Evolutionary conservation across 768 basidiomycete genomes (phyloP).

Genomic region (Mycena vulgaris): DNA sequence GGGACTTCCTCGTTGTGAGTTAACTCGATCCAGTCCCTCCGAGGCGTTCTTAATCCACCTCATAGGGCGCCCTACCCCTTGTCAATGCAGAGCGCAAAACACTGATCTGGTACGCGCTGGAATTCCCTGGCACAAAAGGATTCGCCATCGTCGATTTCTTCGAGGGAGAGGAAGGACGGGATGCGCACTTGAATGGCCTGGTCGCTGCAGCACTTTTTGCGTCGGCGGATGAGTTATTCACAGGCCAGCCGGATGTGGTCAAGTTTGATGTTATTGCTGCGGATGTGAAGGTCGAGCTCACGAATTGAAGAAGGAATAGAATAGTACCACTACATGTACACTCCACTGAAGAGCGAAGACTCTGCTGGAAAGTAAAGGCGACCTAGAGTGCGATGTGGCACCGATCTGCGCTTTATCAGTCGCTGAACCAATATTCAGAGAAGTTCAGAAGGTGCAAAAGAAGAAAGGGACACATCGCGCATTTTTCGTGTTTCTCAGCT

Average conservation of each 20-base stretch:
- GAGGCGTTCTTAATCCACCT: not conserved
- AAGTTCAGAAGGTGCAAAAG: too few species aligned
- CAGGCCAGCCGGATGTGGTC: slow-evolving; percentile 2
- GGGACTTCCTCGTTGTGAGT: not conserved
- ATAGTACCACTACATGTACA: too few species aligned
- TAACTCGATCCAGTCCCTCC: too few species aligned
- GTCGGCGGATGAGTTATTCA: slow-evolving; percentile 10
- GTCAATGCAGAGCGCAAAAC: slow-evolving; percentile 52
- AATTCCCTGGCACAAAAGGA: slow-evolving; percentile 51
- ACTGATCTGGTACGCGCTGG: slow-evolving; percentile 56
- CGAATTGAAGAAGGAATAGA: too few species aligned
- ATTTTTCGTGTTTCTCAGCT: too few species aligned
- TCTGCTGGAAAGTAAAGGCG: too few species aligned
- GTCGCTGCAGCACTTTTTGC: slow-evolving; percentile 22
- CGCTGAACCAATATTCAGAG: too few species aligned
- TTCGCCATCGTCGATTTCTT: slow-evolving; percentile 51
- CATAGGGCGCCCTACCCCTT: slow-evolving; percentile 50
- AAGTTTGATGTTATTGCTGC: not conserved
- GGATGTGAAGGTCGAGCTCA: not conserved
- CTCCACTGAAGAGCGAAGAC: too few species aligned
- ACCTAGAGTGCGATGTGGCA: too few species aligned
- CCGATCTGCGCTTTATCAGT: too few species aligned
- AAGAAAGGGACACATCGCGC: too few species aligned
- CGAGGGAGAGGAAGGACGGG: slow-evolving; percentile 8
- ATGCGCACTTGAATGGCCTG: slow-evolving; percentile 19